Percentiles rank a stretch among this genome's conserved stretches.
These are phyloP conservation scores for Westerdykella sp. DNA, from an alignment of 2,329 filamentous ascomycete species.

Conservation along the genomic window DNA sequence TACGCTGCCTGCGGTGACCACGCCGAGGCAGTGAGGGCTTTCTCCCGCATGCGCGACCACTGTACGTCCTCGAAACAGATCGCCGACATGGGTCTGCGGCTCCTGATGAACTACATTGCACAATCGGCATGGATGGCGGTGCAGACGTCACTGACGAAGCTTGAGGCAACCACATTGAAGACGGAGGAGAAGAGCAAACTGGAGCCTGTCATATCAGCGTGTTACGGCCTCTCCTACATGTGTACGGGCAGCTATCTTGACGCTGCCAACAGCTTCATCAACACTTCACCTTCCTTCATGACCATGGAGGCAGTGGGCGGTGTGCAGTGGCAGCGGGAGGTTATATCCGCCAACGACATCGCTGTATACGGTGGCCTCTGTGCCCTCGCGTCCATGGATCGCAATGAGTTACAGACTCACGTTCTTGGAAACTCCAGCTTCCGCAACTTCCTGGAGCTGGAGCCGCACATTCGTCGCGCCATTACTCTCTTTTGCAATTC, in stretches of 20 bases:
- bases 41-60: constrained; percentile 81
- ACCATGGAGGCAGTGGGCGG: constrained; percentile 39
- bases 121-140: constrained; percentile 71
- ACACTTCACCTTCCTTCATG: constrained; percentile 49
- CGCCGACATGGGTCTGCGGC: constrained; percentile 70
- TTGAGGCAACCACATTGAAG: constrained; percentile 49
- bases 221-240: constrained; percentile 57
- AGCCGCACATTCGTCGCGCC: constrained; percentile 89
- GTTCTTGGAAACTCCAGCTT: constrained; percentile 85
- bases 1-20: constrained; percentile 74
- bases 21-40: constrained; percentile 66
- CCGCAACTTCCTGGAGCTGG: constrained; percentile 81
- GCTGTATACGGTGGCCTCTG: constrained; percentile 88
- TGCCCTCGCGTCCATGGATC: constrained; percentile 82
- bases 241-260: constrained; percentile 52
- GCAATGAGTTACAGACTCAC: constrained; percentile 63
- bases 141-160: constrained; percentile 53
- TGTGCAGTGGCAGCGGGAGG: constrained; percentile 58
- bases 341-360: constrained; percentile 78
- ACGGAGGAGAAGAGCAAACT: constrained; percentile 53
- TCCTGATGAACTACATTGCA: constrained; percentile 69
- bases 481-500: constrained; percentile 84
- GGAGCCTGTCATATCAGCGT: constrained; percentile 59
- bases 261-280: constrained; percentile 67
- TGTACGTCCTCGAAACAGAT: constrained; percentile 80